Evolutionary conservation across 2,329 filamentous ascomycete species (phyloP).

Genomic region (Phaeoacremonium minimum): DNA sequence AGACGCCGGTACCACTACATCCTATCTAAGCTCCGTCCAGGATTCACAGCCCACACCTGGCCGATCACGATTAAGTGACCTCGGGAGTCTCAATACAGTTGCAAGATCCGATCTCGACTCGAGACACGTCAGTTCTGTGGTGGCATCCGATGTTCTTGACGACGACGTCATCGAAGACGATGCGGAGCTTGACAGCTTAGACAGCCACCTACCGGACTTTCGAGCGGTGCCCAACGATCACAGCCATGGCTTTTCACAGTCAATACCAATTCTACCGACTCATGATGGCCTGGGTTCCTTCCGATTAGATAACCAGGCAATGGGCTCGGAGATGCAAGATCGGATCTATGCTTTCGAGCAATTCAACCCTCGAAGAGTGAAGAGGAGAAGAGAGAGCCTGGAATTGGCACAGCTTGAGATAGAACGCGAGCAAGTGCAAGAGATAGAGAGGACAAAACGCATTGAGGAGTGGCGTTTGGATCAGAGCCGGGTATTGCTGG

Average conservation of each 20-base stretch:
- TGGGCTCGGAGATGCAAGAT: slow-evolving; percentile 63
- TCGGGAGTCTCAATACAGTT: slow-evolving; percentile 71
- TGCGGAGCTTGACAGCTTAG: slow-evolving; percentile 84
- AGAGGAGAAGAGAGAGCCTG: slow-evolving; percentile 47
- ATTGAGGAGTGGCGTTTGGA: slow-evolving; percentile 93
- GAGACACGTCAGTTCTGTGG: slow-evolving; percentile 12
- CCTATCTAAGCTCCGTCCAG: slow-evolving; percentile 65
- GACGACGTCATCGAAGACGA: slow-evolving; percentile 52
- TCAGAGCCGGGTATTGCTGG: slow-evolving; percentile 78
- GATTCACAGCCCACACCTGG: slow-evolving; percentile 61
- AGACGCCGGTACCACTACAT: slow-evolving; percentile 54
- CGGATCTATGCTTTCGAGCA: slow-evolving; percentile 86
- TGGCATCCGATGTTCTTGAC: slow-evolving; percentile 23
- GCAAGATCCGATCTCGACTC: slow-evolving; percentile 54
- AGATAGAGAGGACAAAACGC: slow-evolving; percentile 71
- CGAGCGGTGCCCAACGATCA: slow-evolving; percentile 60
- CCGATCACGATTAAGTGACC: slow-evolving; percentile 71
- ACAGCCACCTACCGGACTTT: slow-evolving; percentile 88
- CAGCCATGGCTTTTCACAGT: slow-evolving; percentile 35
- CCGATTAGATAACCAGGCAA: slow-evolving; percentile 52
- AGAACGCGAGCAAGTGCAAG: slow-evolving; percentile 52
- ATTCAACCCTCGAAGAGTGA: slow-evolving; percentile 69
- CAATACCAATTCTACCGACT: slow-evolving; percentile 72
- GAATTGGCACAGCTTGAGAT: slow-evolving; percentile 46
- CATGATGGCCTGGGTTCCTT: slow-evolving; percentile 94